Percentiles rank a stretch among this genome's conserved stretches.
Evolutionary conservation across 2,329 filamentous ascomycete species (phyloP).

Genomic region (Ophiognomonia clavigignenti-juglandacearum): DNA sequence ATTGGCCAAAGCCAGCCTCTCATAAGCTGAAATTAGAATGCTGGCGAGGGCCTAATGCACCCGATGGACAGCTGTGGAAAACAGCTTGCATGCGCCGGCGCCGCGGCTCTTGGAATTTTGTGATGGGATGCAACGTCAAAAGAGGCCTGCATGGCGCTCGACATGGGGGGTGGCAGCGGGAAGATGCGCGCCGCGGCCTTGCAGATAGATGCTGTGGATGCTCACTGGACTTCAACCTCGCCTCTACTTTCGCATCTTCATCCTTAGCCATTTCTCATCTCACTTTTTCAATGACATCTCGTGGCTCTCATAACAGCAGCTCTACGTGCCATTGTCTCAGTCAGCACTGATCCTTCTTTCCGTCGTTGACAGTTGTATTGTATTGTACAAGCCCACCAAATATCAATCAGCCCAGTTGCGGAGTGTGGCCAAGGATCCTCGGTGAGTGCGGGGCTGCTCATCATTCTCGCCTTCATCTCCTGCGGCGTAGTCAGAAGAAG

Average conservation of each 20-base stretch:
- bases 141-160: not conserved
- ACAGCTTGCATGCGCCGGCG: conserved; percentile 1
- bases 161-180: not conserved
- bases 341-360: too few relatives aligned
- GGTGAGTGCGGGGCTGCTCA: conserved; percentile 15
- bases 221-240: conserved; percentile 6
- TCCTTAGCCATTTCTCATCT: not conserved
- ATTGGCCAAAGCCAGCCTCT: conserved; percentile 6
- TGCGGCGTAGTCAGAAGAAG: conserved; percentile 7
- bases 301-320: not conserved
- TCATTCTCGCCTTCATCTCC: not conserved
- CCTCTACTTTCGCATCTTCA: not conserved
- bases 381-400: not conserved
- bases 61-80: not conserved
- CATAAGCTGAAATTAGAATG: conserved; percentile 4
- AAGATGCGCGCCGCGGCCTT: too few relatives aligned
- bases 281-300: not conserved
- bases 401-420: not conserved
- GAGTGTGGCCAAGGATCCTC: not conserved
- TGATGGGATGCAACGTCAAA: conserved; percentile 7
- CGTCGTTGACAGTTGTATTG: too few relatives aligned
- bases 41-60: not conserved
- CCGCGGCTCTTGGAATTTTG: conserved; percentile 1
- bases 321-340: not conserved
- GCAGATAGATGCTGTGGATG: too few relatives aligned